Conservation (phyloP, 345 rosid species). For the Lepidium aucheri region DNA sequence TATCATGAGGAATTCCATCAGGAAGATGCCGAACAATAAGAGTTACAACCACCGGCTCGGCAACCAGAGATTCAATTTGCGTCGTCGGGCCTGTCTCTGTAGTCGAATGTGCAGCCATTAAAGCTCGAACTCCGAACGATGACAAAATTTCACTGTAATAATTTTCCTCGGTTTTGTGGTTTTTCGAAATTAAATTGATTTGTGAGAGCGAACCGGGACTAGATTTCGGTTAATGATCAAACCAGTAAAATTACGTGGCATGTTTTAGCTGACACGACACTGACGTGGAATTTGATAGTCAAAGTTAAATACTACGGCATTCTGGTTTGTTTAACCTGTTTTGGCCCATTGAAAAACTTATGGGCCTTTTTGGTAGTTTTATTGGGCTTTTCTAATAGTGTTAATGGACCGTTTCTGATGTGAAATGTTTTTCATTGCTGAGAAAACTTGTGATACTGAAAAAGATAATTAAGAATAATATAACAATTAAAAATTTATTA, state of each 20-base stretch:
- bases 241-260: not conserved
- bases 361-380: not conserved
- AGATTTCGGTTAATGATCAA: not conserved
- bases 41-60: conserved; percentile 26
- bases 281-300: not conserved
- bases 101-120: conserved; percentile 20
- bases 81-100: conserved; percentile 24
- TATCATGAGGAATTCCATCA: conserved; percentile 69
- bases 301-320: not conserved
- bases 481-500: no score
- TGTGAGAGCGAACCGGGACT: conserved; percentile 16
- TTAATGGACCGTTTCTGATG: no score
- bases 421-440: no score
- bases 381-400: not conserved
- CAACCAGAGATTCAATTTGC: conserved; percentile 17
- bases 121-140: conserved; percentile 1
- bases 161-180: not conserved
- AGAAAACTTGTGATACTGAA: no score
- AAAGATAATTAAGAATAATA: no score
- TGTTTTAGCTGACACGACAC: not conserved
- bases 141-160: not conserved
- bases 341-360: not conserved
- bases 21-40: conserved; percentile 76
- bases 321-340: not conserved
- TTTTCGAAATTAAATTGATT: not conserved